A percentile compares a stretch with the other conserved stretches of the same genome.
phyloP scores from a whole-genome alignment of 148 eudicot species.

The Persicaria maculosa region DNA sequence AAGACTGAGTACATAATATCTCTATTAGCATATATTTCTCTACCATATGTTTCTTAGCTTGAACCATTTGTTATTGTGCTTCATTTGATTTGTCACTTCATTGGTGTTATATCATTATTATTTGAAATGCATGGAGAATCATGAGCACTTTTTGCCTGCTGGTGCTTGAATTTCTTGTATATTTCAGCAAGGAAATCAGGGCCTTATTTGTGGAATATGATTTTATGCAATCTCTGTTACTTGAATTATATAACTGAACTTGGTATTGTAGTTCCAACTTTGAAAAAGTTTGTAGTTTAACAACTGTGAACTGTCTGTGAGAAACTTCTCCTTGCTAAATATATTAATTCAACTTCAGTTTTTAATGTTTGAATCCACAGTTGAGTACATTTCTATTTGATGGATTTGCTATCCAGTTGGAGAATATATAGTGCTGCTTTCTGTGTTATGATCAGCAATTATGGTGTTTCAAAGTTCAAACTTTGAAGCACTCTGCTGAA shows the following conservation, averaged over 20 bases:
- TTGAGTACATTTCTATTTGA: not conserved
- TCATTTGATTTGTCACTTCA: not conserved
- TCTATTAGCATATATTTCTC: not conserved
- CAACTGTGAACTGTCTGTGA: not conserved
- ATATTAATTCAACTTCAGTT: not conserved
- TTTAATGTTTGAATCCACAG: not conserved
- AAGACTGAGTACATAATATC: not conserved
- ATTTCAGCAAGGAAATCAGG: not conserved
- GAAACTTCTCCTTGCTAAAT: not conserved
- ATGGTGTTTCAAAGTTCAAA: constrained; percentile 4
- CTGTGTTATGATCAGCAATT: not conserved
- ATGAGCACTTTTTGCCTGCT: not conserved
- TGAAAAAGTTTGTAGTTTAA: too few relatives aligned
- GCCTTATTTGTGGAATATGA: not conserved
- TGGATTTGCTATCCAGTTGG: not conserved
- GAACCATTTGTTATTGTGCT: not conserved
- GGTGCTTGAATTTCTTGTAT: not conserved
- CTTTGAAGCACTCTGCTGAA: not conserved
- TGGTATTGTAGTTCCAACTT: not conserved
- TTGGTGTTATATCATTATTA: not conserved
- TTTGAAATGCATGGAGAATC: not conserved
- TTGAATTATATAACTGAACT: not conserved
- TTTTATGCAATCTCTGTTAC: not conserved
- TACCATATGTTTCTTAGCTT: not conserved
- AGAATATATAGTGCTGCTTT: not conserved